Conservation (phyloP, 192 early-diverging fungal genomes). For the Linnemannia hyalina region DNA sequence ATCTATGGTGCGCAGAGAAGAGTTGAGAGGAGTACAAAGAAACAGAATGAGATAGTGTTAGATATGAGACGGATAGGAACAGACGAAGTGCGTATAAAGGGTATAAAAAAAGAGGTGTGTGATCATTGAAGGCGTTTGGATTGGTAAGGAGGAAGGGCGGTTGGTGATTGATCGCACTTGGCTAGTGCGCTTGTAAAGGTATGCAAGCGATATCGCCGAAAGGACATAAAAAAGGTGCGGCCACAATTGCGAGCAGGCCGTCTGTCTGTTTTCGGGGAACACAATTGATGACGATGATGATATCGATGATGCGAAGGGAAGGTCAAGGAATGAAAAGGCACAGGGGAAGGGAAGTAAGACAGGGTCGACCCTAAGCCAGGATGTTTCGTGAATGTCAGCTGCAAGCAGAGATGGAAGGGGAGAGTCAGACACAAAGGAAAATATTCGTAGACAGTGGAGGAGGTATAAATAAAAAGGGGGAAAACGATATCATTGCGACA, state of each 20-base stretch:
- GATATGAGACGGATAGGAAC: background rate
- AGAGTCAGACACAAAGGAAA: background rate
- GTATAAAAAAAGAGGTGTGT: too few species aligned
- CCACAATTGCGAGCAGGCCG: background rate
- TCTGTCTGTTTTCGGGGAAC: background rate
- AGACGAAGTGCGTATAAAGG: background rate
- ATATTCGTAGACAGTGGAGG: background rate
- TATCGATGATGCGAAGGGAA: background rate
- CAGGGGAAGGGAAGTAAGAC: background rate
- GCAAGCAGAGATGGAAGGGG: background rate
- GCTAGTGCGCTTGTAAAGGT: background rate
- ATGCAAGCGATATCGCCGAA: background rate
- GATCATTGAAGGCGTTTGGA: too few species aligned
- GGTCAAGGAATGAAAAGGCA: background rate
- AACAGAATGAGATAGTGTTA: background rate
- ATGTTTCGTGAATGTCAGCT: slow-evolving; percentile 6
- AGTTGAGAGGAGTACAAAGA: background rate
- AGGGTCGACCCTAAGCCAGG: background rate
- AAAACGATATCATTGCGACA: background rate
- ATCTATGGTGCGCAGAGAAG: background rate
- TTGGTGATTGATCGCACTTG: background rate
- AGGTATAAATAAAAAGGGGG: slow-evolving; percentile 11
- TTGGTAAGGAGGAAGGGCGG: background rate
- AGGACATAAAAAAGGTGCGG: background rate
- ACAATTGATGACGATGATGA: too few species aligned